Evolutionary conservation across 2,329 filamentous ascomycete genomes (phyloP), one percentile per base, ranked within the genome.

Genomic region (Teratosphaeria zuluensis): DNA sequence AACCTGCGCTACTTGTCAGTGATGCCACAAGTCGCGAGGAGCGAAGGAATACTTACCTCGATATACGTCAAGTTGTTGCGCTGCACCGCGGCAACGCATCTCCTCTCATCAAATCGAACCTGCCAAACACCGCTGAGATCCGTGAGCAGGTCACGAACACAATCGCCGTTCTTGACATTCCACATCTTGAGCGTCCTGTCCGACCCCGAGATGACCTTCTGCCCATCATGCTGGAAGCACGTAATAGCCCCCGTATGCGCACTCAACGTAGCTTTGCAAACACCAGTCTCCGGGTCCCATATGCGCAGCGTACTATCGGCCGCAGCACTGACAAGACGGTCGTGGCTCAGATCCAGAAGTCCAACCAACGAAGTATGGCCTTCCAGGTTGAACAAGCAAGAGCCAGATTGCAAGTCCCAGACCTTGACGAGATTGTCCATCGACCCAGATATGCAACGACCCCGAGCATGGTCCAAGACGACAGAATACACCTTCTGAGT

Each of bases 351-450:
- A 69, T 97, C 94, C 33, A 99, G 79, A 1, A 99, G 81, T 0
- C 94, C 94, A 19, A 99, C 94, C 14, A 99, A 85, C 11, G 95
- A 88, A 19, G 86, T 88, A 70, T 99, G 94, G 0, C 94, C 94
- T 73, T 97, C 92, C 0, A 99, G 82, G 0, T 90, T 96, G 74
- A 92, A 88, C 11, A 97, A 78, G 65, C 91, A 89, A 0, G 86
- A 78, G 0, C 94, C 94, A 1, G 89, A 94, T 32, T 90, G 86
- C 14, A 99, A 81, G 61, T 92, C 94, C 94, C 94, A 99, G 12
- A 99, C 92, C 75, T 96, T 97, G 70, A 99, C 94, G 63, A 92
- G 82, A 62, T 94, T 96, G 73, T 99, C 94, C 94, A 99, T 99
- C 6, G 92, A 96, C 12, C 94, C 94, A 63, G 92, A 96, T 63